phyloP scores from a whole-genome alignment of 306 rosid genomes.

The Vigna mungo region DNA sequence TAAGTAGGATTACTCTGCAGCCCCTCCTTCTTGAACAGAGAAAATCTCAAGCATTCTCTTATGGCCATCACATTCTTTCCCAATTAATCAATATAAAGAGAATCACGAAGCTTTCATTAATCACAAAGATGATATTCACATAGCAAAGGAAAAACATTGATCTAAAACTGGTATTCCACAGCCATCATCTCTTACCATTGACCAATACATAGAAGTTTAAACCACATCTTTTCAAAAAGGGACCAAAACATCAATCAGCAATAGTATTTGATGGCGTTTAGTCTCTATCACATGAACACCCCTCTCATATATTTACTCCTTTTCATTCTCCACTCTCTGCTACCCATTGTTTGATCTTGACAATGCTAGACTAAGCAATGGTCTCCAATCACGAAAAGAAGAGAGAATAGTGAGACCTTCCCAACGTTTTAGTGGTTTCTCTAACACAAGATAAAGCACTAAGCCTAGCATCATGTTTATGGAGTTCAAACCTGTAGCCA shows the following conservation, averaged over 20 bases:
- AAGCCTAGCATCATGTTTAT: slow-evolving; percentile 67
- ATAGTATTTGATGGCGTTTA: slow-evolving; percentile 56
- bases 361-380: slow-evolving; percentile 69
- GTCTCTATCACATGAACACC: slow-evolving; percentile 62
- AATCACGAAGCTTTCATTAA: not conserved
- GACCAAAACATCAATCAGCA: slow-evolving; percentile 8
- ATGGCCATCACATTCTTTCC: not conserved
- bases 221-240: not conserved
- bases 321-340: too few relatives aligned
- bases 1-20: too few relatives aligned
- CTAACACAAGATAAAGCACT: slow-evolving; percentile 60
- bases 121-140: not conserved
- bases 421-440: slow-evolving; percentile 78
- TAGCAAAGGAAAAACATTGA: not conserved
- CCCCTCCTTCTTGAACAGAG: not conserved
- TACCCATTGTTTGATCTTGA: slow-evolving; percentile 53
- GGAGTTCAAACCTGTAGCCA: slow-evolving; percentile 75
- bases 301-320: slow-evolving; percentile 44
- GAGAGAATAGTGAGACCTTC: slow-evolving; percentile 53
- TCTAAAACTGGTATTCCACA: too few relatives aligned
- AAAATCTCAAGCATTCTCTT: not conserved
- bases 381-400: slow-evolving; percentile 68
- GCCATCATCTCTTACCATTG: too few relatives aligned
- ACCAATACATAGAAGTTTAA: not conserved
- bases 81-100: not conserved